Percentiles rank a stretch among this genome's conserved stretches.
Conservation (phyloP, 164 flowering plant genomes). For the Magnolia changhungtana region DNA sequence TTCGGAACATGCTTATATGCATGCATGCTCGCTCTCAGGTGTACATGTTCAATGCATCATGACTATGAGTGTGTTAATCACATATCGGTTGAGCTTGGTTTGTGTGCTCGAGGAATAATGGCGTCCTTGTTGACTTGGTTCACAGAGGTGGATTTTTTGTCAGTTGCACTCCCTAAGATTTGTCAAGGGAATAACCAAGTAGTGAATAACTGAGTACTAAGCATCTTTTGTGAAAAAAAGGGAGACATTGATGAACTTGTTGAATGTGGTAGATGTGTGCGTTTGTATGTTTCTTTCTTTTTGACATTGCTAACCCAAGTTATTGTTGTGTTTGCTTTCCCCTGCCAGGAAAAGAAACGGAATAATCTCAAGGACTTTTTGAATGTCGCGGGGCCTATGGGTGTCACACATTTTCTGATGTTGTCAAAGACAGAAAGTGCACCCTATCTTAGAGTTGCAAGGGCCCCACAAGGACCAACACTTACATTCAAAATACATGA, state of each 20-base stretch:
- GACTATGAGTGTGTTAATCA: no score
- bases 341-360: slow-evolving; percentile 81
- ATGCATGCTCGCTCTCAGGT: not conserved
- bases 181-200: no score
- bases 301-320: not conserved
- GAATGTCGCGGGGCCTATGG: slow-evolving; percentile 97
- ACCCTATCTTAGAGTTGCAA: slow-evolving; percentile 80
- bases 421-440: slow-evolving; percentile 71
- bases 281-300: not conserved
- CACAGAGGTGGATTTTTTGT: not conserved
- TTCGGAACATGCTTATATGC: not conserved
- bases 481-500: slow-evolving; percentile 80
- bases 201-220: no score
- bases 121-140: not conserved
- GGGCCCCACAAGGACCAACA: slow-evolving; percentile 94
- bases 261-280: no score
- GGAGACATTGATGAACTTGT: no score
- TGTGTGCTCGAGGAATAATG: not conserved
- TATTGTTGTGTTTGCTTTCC: not conserved
- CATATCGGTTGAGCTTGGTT: not conserved
- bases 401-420: slow-evolving; percentile 90
- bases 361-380: slow-evolving; percentile 80
- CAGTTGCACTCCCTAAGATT: not conserved
- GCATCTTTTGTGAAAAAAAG: no score
- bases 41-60: not conserved